Evolutionary conservation across 2,329 filamentous ascomycete species (phyloP).

Genomic region (Aureobasidium namibiae): DNA sequence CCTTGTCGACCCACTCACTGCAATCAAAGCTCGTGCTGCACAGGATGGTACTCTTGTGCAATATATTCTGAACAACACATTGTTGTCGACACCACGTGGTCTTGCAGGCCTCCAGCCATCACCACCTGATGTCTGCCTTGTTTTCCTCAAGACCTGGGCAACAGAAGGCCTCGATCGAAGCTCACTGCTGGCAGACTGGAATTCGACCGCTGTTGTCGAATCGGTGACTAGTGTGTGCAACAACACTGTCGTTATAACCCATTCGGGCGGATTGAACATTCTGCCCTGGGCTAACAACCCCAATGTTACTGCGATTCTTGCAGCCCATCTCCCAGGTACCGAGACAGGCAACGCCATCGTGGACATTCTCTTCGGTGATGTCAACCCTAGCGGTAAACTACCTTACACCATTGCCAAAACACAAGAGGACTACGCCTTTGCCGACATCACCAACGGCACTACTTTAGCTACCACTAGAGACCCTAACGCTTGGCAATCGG

Average conservation of each 20-base stretch:
- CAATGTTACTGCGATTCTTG: conserved; percentile 36
- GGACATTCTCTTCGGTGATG: conserved; percentile 31
- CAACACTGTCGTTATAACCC: conserved; percentile 45
- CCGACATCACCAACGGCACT: conserved; percentile 30
- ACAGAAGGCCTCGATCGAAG: conserved; percentile 37
- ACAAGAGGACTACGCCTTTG: conserved; percentile 27
- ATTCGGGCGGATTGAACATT: conserved; percentile 35
- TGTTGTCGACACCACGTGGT: conserved; percentile 25
- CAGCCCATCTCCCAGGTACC: conserved; percentile 35
- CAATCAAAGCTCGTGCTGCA: conserved; percentile 27
- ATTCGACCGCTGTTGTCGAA: conserved; percentile 36
- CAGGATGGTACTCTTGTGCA: conserved; percentile 36
- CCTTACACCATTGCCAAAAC: conserved; percentile 32
- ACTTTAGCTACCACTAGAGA: conserved; percentile 25
- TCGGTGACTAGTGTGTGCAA: conserved; percentile 38
- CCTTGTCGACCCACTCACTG: conserved; percentile 34
- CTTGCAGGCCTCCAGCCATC: conserved; percentile 15
- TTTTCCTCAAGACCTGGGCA: conserved; percentile 51
- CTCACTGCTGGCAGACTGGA: conserved; percentile 34
- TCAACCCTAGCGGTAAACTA: conserved; percentile 28
- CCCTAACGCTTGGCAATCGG: conserved; percentile 35
- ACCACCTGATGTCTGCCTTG: conserved; percentile 41
- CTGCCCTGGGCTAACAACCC: conserved; percentile 34
- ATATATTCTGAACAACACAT: conserved; percentile 33
- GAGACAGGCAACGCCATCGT: conserved; percentile 33